Conservation (phyloP, 345 rosid genomes). For the Litchi chinensis region DNA sequence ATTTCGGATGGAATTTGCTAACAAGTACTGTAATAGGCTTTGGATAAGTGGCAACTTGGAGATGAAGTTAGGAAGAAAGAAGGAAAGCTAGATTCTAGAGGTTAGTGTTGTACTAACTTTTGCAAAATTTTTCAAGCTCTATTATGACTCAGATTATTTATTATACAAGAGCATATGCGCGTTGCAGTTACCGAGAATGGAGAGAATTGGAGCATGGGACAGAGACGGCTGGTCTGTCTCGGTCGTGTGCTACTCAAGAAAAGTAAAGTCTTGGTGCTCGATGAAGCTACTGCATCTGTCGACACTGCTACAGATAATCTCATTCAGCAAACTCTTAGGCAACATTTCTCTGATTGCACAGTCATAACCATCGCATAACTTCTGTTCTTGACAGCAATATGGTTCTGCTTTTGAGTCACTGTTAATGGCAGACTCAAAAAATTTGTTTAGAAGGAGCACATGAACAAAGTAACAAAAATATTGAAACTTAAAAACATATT, state of each 20-base stretch:
- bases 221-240: constrained; percentile 81
- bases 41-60: constrained; percentile 93
- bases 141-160: background rate
- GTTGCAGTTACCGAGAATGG: constrained; percentile 73
- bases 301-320: constrained; percentile 85
- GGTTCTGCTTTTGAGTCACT: constrained; percentile 77
- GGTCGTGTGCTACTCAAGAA: constrained; percentile 81
- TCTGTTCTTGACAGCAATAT: constrained; percentile 80
- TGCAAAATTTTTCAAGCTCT: too few species aligned
- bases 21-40: constrained; percentile 47
- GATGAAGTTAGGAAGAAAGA: constrained; percentile 85
- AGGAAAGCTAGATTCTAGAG: constrained; percentile 63
- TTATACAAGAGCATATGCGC: constrained; percentile 7
- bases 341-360: constrained; percentile 65
- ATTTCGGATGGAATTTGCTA: constrained; percentile 3
- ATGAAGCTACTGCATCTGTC: constrained; percentile 92
- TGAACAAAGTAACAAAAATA: too few species aligned
- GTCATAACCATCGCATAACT: constrained; percentile 81
- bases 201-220: constrained; percentile 97
- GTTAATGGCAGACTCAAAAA: too few species aligned
- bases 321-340: constrained; percentile 68
- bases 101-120: constrained; percentile 19
- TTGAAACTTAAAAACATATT: too few species aligned
- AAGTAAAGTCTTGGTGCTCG: constrained; percentile 81
- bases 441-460: too few species aligned